Evolutionary conservation across 352 stramenopile species (phyloP).

Genomic region (Ophiocytium majus): DNA sequence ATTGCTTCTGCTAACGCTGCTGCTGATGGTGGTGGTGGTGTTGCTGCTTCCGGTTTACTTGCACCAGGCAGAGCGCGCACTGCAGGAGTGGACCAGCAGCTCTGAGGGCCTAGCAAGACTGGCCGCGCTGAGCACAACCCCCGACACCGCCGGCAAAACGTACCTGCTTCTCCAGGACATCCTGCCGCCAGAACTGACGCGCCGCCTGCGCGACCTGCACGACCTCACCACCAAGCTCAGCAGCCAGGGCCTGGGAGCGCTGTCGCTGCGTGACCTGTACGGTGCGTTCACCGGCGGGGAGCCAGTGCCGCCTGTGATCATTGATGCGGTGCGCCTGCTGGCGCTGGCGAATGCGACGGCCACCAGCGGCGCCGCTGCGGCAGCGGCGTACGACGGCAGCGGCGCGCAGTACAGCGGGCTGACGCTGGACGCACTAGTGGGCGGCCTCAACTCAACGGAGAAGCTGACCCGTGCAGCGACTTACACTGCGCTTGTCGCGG

Average conservation of each 20-base stretch:
- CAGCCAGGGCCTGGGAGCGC: background rate
- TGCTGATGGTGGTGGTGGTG: too few relatives aligned
- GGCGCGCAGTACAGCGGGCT: background rate
- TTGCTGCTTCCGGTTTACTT: too few relatives aligned
- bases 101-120: background rate
- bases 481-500: constrained; percentile 7
- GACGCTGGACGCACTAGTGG: background rate
- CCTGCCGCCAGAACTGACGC: background rate
- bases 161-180: background rate
- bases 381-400: background rate
- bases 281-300: constrained; percentile 1
- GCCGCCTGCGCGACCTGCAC: background rate
- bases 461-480: background rate
- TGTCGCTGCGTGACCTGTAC: background rate
- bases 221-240: background rate
- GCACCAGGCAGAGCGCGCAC: background rate
- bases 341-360: background rate
- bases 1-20: too few relatives aligned
- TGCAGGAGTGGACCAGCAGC: constrained; percentile 9
- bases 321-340: constrained; percentile 9
- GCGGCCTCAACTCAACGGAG: background rate
- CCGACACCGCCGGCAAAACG: background rate
- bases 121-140: background rate
- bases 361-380: background rate
- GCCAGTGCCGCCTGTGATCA: background rate